These are phyloP conservation scores for Phaeophleospora eucalypticola DNA, from an alignment of 2,329 filamentous ascomycete genomes.

Conservation along the genomic window DNA sequence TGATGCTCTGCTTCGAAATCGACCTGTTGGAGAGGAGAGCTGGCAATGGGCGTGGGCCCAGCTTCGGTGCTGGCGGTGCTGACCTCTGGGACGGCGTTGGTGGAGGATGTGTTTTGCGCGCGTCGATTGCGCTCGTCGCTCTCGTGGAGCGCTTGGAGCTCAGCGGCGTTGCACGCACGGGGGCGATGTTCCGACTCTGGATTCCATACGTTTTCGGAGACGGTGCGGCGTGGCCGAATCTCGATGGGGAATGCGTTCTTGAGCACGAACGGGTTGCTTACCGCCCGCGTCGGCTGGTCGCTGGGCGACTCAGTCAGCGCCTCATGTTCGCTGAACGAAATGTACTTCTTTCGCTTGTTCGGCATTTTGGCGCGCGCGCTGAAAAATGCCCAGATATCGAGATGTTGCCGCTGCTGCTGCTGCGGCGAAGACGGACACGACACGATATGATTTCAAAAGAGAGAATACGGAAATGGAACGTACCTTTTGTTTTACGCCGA, in stretches of 20 bases:
- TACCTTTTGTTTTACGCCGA: too few relatives aligned
- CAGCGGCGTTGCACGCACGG: conserved; percentile 4
- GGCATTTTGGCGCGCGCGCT: background rate
- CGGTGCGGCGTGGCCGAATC: background rate
- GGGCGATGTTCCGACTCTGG: background rate
- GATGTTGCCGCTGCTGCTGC: background rate
- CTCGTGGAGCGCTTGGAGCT: conserved; percentile 8
- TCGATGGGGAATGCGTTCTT: background rate
- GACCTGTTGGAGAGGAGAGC: too few relatives aligned
- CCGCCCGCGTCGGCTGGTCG: background rate
- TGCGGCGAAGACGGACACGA: background rate
- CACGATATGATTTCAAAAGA: too few relatives aligned
- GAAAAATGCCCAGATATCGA: background rate
- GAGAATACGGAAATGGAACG: too few relatives aligned
- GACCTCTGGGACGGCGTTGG: too few relatives aligned
- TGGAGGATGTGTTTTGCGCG: background rate
- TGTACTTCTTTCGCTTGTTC: background rate
- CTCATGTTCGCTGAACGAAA: background rate
- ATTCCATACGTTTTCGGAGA: conserved; percentile 3
- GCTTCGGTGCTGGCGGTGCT: too few relatives aligned
- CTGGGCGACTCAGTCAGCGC: background rate
- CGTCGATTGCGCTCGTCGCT: background rate
- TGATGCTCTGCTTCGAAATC: too few relatives aligned
- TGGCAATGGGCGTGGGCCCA: too few relatives aligned
- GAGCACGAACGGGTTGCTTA: background rate